Conservation (phyloP, 2,329 filamentous ascomycete species). For the Teratosphaeria zuluensis region DNA sequence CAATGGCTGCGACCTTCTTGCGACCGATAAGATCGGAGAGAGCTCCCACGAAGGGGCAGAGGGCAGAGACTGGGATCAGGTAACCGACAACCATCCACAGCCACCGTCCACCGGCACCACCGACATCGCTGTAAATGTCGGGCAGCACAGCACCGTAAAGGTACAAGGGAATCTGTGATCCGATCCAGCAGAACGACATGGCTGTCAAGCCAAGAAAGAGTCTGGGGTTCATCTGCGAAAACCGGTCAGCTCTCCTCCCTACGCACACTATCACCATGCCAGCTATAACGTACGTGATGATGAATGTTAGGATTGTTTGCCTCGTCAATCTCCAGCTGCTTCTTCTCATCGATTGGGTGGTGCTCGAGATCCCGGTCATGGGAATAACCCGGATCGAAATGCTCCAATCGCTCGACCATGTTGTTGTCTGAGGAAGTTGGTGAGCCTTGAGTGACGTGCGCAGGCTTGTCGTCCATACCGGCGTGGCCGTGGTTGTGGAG, state of each 20-base stretch:
- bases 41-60: constrained; percentile 57
- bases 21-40: constrained; percentile 56
- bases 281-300: constrained; percentile 6
- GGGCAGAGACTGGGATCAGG: constrained; percentile 46
- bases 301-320: constrained; percentile 10
- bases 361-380: constrained; percentile 4
- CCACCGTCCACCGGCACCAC: constrained; percentile 34
- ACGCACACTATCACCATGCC: too few species aligned
- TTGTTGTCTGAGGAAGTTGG: background rate
- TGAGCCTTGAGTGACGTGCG: background rate
- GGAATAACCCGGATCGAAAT: constrained; percentile 7
- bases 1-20: constrained; percentile 48
- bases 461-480: background rate
- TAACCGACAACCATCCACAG: constrained; percentile 43
- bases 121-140: constrained; percentile 51
- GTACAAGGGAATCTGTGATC: constrained; percentile 49
- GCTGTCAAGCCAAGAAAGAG: constrained; percentile 45
- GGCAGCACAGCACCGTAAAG: constrained; percentile 33
- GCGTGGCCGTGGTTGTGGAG: background rate
- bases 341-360: background rate
- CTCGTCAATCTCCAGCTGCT: constrained; percentile 4
- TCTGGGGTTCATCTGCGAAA: constrained; percentile 33
- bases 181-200: constrained; percentile 52
- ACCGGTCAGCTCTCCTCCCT: background rate
- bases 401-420: constrained; percentile 2